Conservation (phyloP, 257 asterid species). For the Solanum chmielewskii region DNA sequence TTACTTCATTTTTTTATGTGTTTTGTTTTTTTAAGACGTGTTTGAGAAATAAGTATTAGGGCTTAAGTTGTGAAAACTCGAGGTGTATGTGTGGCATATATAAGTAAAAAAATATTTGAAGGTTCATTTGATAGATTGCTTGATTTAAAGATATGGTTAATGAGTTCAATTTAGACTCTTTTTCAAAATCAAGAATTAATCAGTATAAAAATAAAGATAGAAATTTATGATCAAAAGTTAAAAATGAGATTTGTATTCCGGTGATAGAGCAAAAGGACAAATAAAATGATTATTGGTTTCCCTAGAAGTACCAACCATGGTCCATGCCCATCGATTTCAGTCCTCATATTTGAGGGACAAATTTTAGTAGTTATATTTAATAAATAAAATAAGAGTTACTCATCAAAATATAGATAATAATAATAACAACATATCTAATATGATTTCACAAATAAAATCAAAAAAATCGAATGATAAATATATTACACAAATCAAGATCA, state of each 20-base stretch:
- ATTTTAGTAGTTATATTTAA: not conserved
- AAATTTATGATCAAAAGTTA: too few relatives aligned
- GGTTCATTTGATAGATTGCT: not conserved
- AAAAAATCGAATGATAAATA: not conserved
- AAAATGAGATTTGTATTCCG: too few relatives aligned
- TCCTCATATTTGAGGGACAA: not conserved
- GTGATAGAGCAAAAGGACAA: not conserved
- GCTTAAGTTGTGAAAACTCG: not conserved
- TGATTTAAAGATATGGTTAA: not conserved
- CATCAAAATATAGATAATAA: too few relatives aligned
- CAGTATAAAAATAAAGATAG: too few relatives aligned
- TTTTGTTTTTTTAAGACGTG: not conserved
- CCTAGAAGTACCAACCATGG: not conserved
- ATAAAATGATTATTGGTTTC: too few relatives aligned
- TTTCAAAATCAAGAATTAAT: too few relatives aligned
- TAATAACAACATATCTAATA: too few relatives aligned
- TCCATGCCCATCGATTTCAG: not conserved
- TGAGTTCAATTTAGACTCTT: not conserved
- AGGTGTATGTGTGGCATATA: not conserved
- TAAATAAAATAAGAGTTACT: too few relatives aligned
- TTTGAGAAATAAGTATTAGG: not conserved
- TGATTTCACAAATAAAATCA: too few relatives aligned
- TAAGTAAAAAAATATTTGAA: too few relatives aligned
- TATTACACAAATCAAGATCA: not conserved
- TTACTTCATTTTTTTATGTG: not conserved